These are phyloP conservation scores for Nymphaea thermarum DNA, from an alignment of 164 flowering plant genomes.

Conservation along the genomic window DNA sequence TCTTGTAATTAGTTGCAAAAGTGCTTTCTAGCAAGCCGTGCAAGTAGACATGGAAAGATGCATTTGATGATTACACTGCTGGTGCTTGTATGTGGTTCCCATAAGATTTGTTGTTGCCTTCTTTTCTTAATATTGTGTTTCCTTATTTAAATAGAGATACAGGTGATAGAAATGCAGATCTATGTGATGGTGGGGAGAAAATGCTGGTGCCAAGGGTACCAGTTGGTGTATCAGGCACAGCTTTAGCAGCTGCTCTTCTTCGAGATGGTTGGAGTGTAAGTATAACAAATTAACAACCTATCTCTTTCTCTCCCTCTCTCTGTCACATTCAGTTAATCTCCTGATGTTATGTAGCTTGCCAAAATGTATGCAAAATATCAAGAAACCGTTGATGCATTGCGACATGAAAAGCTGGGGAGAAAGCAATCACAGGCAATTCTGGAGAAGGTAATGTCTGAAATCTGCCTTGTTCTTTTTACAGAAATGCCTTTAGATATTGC, in stretches of 20 bases:
- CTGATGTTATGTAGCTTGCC: conserved; percentile 37
- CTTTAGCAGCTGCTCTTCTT: conserved; percentile 90
- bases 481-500: not conserved
- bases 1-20: too few relatives aligned
- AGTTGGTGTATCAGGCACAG: conserved; percentile 84
- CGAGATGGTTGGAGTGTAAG: conserved; percentile 99
- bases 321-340: not conserved
- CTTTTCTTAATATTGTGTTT: not conserved
- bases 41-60: too few relatives aligned
- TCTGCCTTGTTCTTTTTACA: not conserved
- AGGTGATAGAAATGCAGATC: not conserved
- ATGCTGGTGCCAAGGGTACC: conserved; percentile 58
- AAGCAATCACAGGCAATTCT: conserved; percentile 67
- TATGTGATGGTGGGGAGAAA: conserved; percentile 13
- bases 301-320: not conserved
- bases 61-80: too few relatives aligned
- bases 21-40: too few relatives aligned
- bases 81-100: not conserved
- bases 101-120: not conserved
- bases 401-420: conserved; percentile 83
- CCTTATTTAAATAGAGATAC: not conserved
- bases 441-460: conserved; percentile 40
- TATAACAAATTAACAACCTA: conserved; percentile 1
- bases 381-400: conserved; percentile 88
- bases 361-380: conserved; percentile 92